Percentiles rank a stretch among this genome's conserved stretches.
These are phyloP conservation scores for Phaeodactylum tricornutum DNA, from an alignment of 108 stramenopile species.

Conservation along the genomic window DNA sequence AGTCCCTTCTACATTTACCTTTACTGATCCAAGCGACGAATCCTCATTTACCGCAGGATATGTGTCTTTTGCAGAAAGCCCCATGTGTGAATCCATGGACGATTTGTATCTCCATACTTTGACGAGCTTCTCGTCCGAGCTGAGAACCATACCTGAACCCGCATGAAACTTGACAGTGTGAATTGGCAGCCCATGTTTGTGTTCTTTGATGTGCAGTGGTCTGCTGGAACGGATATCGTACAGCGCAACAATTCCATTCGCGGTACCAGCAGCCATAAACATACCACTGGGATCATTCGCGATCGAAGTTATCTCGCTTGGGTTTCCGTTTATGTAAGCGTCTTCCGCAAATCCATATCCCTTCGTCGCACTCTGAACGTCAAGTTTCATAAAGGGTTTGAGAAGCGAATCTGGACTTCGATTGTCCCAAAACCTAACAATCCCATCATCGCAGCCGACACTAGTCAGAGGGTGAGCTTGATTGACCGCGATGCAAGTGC, in stretches of 20 bases:
- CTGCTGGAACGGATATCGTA: conserved; percentile 91
- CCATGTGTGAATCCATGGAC: conserved; percentile 31
- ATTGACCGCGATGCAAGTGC: conserved; percentile 55
- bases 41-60: conserved; percentile 11
- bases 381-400: conserved; percentile 67
- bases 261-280: conserved; percentile 87
- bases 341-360: conserved; percentile 59
- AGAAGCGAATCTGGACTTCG: conserved; percentile 56
- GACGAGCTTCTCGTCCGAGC: conserved; percentile 87
- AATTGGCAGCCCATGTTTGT: conserved; percentile 94
- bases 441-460: conserved; percentile 84
- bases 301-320: conserved; percentile 73
- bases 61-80: conserved; percentile 5
- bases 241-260: conserved; percentile 79
- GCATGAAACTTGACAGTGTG: conserved; percentile 84
- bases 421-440: conserved; percentile 87
- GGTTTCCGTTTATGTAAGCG: conserved; percentile 3
- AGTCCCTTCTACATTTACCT: conserved; percentile 91
- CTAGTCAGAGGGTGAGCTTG: conserved; percentile 64
- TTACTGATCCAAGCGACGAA: conserved; percentile 55
- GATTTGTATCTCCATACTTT: conserved; percentile 90
- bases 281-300: conserved; percentile 81
- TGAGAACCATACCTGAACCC: conserved; percentile 62
- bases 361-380: conserved; percentile 62
- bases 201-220: conserved; percentile 88